Base-by-base conservation (phyloP, 2,329 filamentous ascomycete genomes). In the Juglanconis oblonga region DNA sequence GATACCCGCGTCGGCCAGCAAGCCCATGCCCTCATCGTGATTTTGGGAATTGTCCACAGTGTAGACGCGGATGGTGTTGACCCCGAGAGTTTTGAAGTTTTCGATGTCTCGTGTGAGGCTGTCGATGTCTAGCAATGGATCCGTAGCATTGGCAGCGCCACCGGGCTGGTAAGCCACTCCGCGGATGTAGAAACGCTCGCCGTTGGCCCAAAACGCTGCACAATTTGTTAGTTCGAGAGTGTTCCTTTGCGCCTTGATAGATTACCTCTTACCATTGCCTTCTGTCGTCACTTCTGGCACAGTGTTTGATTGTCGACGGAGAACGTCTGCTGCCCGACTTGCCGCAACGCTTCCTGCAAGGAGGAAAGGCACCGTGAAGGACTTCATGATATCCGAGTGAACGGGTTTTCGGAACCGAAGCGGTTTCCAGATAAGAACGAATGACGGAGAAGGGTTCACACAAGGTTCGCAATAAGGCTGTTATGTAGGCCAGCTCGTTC, bases 41-140 rank as follows among this genome's bases (percentile, higher is more conserved):
- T 89, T 77, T 67, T 81, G 78, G 55, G 87, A 87, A 83, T 97
- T 97, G 81, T 97, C 93, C 66, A 96, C 87, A 13, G 90, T 92
- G 82, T 97, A 97, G 63, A 97, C 90, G 75, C 93, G 92, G 71
- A 97, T 82, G 33, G 92, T 92, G 81, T 97, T 97, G 77, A 97
- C 80, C 50, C 92, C 92, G 52, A 97, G 81, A 66, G 92, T 84
- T 80, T 91, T 85, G 85, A 97, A 96, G 72, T 91, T 81, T 53
- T 78, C 76, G 67, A 97, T 89, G 71, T 96, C 92, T 65, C 92
- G 88, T 73, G 85, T 83, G 84, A 93, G 96, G 70, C 81, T 77
- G 3, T 75, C 75, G 32, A 79, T 71, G 68, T 96, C 87, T 64
- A 90, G 87, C 57, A 97, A 87, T 62, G 92, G 92, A 71, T 97